phyloP scores from a whole-genome alignment of 768 basidiomycete genomes.

The Saitozyma sp. region DNA sequence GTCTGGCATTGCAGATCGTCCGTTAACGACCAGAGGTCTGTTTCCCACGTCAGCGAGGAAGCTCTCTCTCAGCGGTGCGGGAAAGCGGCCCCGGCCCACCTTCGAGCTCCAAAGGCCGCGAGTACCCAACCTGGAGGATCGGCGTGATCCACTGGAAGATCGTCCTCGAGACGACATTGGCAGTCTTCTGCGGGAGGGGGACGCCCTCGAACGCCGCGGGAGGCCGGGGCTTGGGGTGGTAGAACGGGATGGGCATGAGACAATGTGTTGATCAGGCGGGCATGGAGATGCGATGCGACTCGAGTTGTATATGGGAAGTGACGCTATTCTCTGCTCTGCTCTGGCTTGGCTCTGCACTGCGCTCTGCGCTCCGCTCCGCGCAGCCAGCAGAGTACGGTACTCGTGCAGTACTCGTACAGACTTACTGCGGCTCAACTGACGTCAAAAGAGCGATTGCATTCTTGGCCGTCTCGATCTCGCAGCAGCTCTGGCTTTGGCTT shows the following conservation, averaged over 20 bases:
- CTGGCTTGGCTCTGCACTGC: too few species aligned
- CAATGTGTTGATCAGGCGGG: too few species aligned
- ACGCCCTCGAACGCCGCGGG: conserved; percentile 20
- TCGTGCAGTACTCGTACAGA: too few species aligned
- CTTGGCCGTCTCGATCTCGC: too few species aligned
- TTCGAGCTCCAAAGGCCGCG: conserved; percentile 23
- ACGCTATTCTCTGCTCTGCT: too few species aligned
- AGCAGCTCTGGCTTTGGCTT: too few species aligned
- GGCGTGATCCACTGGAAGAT: conserved; percentile 36
- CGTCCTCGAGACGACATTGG: conserved; percentile 22
- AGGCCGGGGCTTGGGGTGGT: conserved; percentile 26
- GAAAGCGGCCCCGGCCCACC: conserved; percentile 8
- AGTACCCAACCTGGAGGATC: conserved; percentile 31
- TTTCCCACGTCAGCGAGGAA: neutral
- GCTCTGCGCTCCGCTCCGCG: too few species aligned
- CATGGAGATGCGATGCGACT: too few species aligned
- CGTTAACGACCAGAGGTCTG: conserved; percentile 22
- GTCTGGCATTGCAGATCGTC: conserved; percentile 12
- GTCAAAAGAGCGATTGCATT: too few species aligned
- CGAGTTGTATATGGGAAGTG: too few species aligned
- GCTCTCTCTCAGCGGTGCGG: neutral
- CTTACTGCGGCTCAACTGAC: too few species aligned
- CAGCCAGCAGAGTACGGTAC: too few species aligned
- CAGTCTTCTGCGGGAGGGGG: conserved; percentile 18
- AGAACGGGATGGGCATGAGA: conserved; percentile 36